phyloP scores from a whole-genome alignment of 169 alveolate species.

The Fabrea salina region DNA sequence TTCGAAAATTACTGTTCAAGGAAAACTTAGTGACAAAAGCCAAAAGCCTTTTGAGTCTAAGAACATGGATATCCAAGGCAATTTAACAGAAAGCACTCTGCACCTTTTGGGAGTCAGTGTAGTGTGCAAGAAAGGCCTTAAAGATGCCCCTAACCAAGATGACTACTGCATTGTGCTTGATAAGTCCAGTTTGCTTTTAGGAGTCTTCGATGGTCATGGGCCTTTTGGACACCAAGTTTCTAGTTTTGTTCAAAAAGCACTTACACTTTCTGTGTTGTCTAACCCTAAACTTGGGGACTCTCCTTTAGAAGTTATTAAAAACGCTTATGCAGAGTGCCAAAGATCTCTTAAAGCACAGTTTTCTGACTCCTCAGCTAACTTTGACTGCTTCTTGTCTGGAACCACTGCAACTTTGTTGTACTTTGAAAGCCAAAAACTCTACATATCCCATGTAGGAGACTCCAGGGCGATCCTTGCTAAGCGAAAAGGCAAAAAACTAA shows the following conservation, averaged over 20 bases:
- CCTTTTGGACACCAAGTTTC: slow-evolving; percentile 88
- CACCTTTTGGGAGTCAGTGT: neutral
- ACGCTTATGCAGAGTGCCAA: neutral
- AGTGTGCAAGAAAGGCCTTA: slow-evolving; percentile 72
- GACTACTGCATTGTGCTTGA: slow-evolving; percentile 72
- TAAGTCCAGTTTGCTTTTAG: slow-evolving; percentile 67
- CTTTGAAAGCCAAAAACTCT: slow-evolving; percentile 47
- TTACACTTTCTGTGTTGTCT: slow-evolving; percentile 56
- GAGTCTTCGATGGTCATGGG: slow-evolving; percentile 92
- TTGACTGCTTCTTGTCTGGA: slow-evolving; percentile 74
- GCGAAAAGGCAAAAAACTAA: slow-evolving; percentile 33
- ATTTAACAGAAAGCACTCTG: neutral
- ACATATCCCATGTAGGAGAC: slow-evolving; percentile 85
- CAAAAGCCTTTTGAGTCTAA: too few relatives aligned
- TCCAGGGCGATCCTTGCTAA: slow-evolving; percentile 82
- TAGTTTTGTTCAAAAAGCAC: slow-evolving; percentile 66
- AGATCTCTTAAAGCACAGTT: neutral
- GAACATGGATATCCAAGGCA: too few relatives aligned
- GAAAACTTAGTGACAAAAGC: too few relatives aligned
- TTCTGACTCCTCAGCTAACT: neutral
- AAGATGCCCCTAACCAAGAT: slow-evolving; percentile 88
- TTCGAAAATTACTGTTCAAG: too few relatives aligned
- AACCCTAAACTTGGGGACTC: neutral
- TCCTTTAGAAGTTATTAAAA: neutral
- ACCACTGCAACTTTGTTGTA: slow-evolving; percentile 68